These are phyloP conservation scores for Suhomyces taliae DNA, from an alignment of 1,139 yeast genomes.

Conservation along the genomic window DNA sequence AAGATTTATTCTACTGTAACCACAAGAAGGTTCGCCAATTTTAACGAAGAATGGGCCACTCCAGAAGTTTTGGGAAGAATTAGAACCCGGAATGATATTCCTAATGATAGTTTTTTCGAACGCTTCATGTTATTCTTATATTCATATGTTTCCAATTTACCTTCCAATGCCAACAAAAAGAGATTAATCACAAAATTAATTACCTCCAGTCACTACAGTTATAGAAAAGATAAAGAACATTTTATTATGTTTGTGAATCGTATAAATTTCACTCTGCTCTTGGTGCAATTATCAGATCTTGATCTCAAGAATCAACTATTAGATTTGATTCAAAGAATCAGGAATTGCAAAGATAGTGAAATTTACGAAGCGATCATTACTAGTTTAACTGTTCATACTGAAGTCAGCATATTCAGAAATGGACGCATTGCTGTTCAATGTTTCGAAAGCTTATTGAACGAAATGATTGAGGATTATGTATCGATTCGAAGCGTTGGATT, in stretches of 20 bases:
- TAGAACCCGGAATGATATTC: constrained; percentile 33
- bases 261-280: constrained; percentile 35
- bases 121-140: constrained; percentile 39
- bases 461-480: constrained; percentile 3
- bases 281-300: constrained; percentile 35
- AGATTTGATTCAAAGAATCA: constrained; percentile 27
- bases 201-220: constrained; percentile 38
- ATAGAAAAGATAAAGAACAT: constrained; percentile 25
- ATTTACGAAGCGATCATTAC: constrained; percentile 27
- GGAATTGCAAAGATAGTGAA: constrained; percentile 25
- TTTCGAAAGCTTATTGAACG: constrained; percentile 16
- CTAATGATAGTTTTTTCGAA: constrained; percentile 37
- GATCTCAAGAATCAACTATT: constrained; percentile 33
- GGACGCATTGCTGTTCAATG: constrained; percentile 24
- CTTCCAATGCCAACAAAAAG: constrained; percentile 28
- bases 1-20: constrained; percentile 34
- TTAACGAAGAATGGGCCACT: constrained; percentile 31
- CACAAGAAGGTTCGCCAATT: constrained; percentile 37
- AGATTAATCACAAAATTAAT: constrained; percentile 38
- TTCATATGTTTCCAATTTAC: constrained; percentile 32
- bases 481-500: constrained; percentile 6
- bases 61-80: constrained; percentile 30
- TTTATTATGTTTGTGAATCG: constrained; percentile 39
- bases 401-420: constrained; percentile 18
- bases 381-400: constrained; percentile 24